Percentiles rank a stretch among this genome's conserved stretches.
phyloP scores from a whole-genome alignment of 2,329 filamentous ascomycete genomes.

The Hypoxylon rubiginosum region DNA sequence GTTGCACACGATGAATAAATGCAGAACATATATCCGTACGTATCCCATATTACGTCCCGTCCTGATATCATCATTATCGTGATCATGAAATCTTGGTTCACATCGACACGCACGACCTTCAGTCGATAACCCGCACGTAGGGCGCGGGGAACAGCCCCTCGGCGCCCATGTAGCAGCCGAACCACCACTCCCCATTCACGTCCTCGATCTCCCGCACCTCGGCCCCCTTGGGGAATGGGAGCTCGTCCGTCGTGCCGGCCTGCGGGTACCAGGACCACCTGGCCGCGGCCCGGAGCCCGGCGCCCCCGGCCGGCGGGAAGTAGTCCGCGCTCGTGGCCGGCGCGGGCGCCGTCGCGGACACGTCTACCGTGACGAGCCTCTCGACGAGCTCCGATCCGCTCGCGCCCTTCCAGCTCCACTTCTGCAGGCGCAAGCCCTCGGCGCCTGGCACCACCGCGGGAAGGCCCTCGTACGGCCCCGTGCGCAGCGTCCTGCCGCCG shows the following conservation, averaged over 20 bases:
- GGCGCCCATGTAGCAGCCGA: slow-evolving; percentile 85
- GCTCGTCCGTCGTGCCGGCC: slow-evolving; percentile 75
- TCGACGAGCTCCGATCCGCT: slow-evolving; percentile 57
- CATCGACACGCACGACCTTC: not conserved
- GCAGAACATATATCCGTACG: not conserved
- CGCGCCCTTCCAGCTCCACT: slow-evolving; percentile 65
- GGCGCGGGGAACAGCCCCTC: slow-evolving; percentile 85
- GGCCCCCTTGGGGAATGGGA: slow-evolving; percentile 85
- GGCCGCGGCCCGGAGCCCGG: slow-evolving; percentile 74
- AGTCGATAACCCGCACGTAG: slow-evolving; percentile 71
- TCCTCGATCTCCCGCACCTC: slow-evolving; percentile 87
- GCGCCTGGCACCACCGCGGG: slow-evolving; percentile 23
- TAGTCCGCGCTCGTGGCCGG: slow-evolving; percentile 45
- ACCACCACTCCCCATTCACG: slow-evolving; percentile 92
- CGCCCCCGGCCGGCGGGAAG: slow-evolving; percentile 83
- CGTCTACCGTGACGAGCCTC: slow-evolving; percentile 65
- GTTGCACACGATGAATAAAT: slow-evolving; percentile 14
- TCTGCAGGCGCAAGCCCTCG: slow-evolving; percentile 57
- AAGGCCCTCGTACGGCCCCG: slow-evolving; percentile 64
- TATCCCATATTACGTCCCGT: not conserved
- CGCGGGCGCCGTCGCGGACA: slow-evolving; percentile 59
- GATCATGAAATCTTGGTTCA: not conserved
- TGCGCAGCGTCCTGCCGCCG: slow-evolving; percentile 78
- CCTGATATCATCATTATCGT: not conserved
- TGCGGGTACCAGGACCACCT: slow-evolving; percentile 85